phyloP scores from a whole-genome alignment of 1,139 yeast genomes.

The Pichia sp. region DNA sequence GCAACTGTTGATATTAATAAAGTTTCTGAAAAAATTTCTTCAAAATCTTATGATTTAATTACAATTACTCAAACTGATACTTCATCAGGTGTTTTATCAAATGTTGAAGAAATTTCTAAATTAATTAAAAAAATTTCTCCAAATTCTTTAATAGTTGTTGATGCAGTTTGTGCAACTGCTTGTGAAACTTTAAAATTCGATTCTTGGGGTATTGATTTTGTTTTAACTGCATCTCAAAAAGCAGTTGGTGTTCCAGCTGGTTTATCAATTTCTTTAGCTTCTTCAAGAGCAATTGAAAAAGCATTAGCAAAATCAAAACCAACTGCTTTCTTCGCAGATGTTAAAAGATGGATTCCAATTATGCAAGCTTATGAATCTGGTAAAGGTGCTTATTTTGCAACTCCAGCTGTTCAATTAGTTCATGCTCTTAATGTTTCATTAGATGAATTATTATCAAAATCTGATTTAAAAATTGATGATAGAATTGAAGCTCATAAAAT shows the following conservation, averaged over 20 bases:
- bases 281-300: slow-evolving; percentile 65
- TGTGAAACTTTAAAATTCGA: slow-evolving; percentile 84
- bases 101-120: slow-evolving; percentile 58
- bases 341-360: slow-evolving; percentile 84
- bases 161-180: slow-evolving; percentile 92
- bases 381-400: slow-evolving; percentile 82
- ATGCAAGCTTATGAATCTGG: slow-evolving; percentile 85
- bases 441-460: slow-evolving; percentile 56
- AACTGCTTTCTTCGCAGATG: slow-evolving; percentile 61
- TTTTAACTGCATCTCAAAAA: slow-evolving; percentile 88
- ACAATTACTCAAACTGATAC: slow-evolving; percentile 96
- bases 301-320: slow-evolving; percentile 52
- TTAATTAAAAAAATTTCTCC: slow-evolving; percentile 65
- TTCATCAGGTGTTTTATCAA: slow-evolving; percentile 83
- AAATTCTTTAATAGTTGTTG: slow-evolving; percentile 76
- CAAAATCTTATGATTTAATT: slow-evolving; percentile 48
- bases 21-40: slow-evolving; percentile 35
- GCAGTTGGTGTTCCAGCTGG: slow-evolving; percentile 96
- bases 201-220: slow-evolving; percentile 86
- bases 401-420: slow-evolving; percentile 85
- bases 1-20: slow-evolving; percentile 55
- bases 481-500: slow-evolving; percentile 60
- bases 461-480: slow-evolving; percentile 40
- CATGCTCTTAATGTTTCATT: slow-evolving; percentile 77
- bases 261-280: slow-evolving; percentile 68